Evolutionary conservation across 2,329 filamentous ascomycete genomes (phyloP).

Genomic region (Penicillium italicum): DNA sequence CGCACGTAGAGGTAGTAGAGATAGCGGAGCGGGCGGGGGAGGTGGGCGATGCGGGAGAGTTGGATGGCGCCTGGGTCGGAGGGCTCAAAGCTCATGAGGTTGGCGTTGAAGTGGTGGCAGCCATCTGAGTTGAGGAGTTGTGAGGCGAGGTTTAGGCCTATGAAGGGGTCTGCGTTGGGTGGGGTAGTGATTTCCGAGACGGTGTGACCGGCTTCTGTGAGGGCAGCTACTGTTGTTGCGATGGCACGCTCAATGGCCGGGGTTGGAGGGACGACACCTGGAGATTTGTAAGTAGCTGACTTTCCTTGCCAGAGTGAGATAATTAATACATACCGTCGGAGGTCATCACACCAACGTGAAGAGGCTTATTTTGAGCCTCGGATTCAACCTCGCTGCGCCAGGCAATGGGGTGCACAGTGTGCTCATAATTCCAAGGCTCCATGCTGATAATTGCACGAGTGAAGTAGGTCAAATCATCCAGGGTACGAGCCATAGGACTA

Average conservation of each 20-base stretch:
- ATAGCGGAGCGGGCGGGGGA: slow-evolving; percentile 72
- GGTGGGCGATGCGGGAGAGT: slow-evolving; percentile 68
- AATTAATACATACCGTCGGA: slow-evolving; percentile 56
- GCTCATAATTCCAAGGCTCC: slow-evolving; percentile 86
- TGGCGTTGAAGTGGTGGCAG: slow-evolving; percentile 71
- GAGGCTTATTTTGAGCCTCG: slow-evolving; percentile 58
- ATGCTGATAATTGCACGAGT: slow-evolving; percentile 72
- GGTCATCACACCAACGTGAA: slow-evolving; percentile 72
- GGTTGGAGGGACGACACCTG: slow-evolving; percentile 74
- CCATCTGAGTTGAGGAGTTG: slow-evolving; percentile 83
- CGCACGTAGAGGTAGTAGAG: slow-evolving; percentile 88
- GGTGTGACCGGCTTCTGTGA: slow-evolving; percentile 70
- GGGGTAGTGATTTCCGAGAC: slow-evolving; percentile 65
- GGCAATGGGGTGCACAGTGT: slow-evolving; percentile 76
- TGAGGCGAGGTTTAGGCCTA: slow-evolving; percentile 71
- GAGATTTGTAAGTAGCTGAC: neutral
- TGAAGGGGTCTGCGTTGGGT: slow-evolving; percentile 69
- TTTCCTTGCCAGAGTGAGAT: neutral
- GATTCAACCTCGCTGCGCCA: slow-evolving; percentile 65
- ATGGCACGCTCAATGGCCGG: slow-evolving; percentile 79
- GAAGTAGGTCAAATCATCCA: slow-evolving; percentile 81
- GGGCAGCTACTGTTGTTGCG: slow-evolving; percentile 64
- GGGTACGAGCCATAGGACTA: slow-evolving; percentile 84
- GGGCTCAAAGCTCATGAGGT: slow-evolving; percentile 72
- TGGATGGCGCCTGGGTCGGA: slow-evolving; percentile 74